phyloP scores from a whole-genome alignment of 2,329 filamentous ascomycete species.

The Calonectria pseudoturangicola region DNA sequence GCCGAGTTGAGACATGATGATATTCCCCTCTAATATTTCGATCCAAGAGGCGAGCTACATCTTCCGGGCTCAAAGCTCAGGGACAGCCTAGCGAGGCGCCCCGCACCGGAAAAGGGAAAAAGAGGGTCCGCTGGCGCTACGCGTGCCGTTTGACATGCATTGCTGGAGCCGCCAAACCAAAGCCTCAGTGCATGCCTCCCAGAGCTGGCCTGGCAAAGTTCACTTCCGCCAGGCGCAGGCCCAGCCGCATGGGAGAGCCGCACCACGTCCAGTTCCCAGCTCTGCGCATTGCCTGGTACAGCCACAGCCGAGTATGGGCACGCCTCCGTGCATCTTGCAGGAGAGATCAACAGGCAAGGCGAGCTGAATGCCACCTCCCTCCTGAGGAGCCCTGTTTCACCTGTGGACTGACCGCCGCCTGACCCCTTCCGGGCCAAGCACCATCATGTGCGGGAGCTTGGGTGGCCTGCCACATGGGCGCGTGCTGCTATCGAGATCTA shows the following conservation, averaged over 20 bases:
- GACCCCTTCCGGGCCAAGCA: constrained; percentile 20
- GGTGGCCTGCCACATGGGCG: constrained; percentile 21
- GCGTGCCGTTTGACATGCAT: constrained; percentile 44
- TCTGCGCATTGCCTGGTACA: constrained; percentile 22
- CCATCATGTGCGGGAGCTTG: constrained; percentile 8
- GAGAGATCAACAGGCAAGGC: constrained; percentile 28
- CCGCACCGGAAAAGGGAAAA: constrained; percentile 33
- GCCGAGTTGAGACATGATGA: constrained; percentile 8
- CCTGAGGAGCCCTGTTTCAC: constrained; percentile 32
- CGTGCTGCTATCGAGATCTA: constrained; percentile 39
- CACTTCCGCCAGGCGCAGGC: neutral
- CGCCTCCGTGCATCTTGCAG: constrained; percentile 24
- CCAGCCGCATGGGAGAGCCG: constrained; percentile 32
- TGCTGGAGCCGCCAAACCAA: constrained; percentile 38
- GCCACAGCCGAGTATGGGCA: constrained; percentile 29
- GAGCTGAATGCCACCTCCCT: constrained; percentile 17
- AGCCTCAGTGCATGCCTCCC: constrained; percentile 27
- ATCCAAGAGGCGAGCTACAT: constrained; percentile 41
- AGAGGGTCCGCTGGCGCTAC: constrained; percentile 34
- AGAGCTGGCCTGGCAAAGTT: constrained; percentile 27
- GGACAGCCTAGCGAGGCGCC: constrained; percentile 44
- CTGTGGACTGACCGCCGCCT: constrained; percentile 17
- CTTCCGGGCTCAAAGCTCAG: constrained; percentile 51
- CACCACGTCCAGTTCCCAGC: constrained; percentile 8
- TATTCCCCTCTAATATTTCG: constrained; percentile 31